Base-by-base conservation (phyloP, 2,329 filamentous ascomycete genomes). In the Aspergillus tamarii region DNA sequence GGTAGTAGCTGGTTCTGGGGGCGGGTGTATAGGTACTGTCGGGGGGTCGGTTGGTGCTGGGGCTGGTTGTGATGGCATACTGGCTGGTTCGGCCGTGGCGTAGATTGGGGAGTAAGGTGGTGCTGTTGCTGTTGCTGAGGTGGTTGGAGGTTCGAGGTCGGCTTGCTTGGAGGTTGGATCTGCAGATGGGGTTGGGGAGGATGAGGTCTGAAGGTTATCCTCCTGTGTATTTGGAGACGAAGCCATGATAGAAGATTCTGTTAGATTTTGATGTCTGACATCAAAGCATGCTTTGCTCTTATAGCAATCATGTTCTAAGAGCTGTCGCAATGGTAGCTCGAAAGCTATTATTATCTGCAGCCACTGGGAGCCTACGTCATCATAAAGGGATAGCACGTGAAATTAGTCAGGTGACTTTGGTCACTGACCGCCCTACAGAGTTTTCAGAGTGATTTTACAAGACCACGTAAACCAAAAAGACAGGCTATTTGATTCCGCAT, bases 101-200 rank as follows among this genome's bases (percentile, higher is more conserved):
- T 71, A 70, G 43, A 74, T 67, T 1, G 73, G 70, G 4, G 72
- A 64, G 77, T 80, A 66, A 70, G 83, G 60, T 52, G 76, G 73
- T 61, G 67, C 39, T 41, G 39, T 41, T 41, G 70, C 65, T 11
- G 69, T 70, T n/a, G 70, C 65, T 43, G 70, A 57, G 14, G 32
- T 39, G 32, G n/a, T 55, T 36, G 52, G 34, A 23, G 52, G 52
- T 12, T 55, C n/a, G n/a, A 16, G 10, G 11, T 55, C 52, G 32
- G 19, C 34, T 26, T 55, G 52, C 21, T 36, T 36, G 12, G 21
- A 23, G 32, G 32, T 55, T 55, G 32, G 32, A 55, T 39, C 64
- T 48, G 21, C 52, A 36, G 30, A 32, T 32, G 52, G 21, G 39
- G 32, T 41, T 45, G 53, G 43, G 3, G 57, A 59, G 1, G 52